Evolutionary conservation across 1,284 basidiomycete species (phyloP).

Genomic region (Rhodofomes roseus): DNA sequence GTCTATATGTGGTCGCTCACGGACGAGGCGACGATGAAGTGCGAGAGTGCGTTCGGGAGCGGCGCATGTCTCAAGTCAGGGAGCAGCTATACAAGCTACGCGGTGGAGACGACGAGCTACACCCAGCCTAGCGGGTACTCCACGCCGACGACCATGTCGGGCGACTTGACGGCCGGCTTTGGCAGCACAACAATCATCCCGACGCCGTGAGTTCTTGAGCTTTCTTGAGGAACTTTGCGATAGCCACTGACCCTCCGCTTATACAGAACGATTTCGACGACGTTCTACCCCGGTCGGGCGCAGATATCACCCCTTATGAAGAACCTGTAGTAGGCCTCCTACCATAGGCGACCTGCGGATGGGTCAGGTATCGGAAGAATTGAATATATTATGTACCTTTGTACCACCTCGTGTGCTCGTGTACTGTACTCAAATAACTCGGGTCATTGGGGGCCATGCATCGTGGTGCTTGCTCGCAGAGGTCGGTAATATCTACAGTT

Average conservation of each 20-base stretch:
- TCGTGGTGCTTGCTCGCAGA: too few relatives aligned
- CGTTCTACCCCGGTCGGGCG: slow-evolving; percentile 28
- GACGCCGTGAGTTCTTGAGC: slow-evolving; percentile 25
- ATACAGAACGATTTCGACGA: slow-evolving; percentile 29
- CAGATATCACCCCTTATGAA: slow-evolving; percentile 26
- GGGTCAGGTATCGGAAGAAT: too few relatives aligned
- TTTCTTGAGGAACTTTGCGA: background rate
- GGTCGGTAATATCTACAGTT: too few relatives aligned
- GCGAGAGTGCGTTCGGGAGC: slow-evolving; percentile 30
- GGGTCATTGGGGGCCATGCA: too few relatives aligned
- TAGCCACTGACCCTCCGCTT: background rate
- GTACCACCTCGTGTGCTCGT: too few relatives aligned
- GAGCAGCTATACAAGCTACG: slow-evolving; percentile 21
- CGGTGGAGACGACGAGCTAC: slow-evolving; percentile 19
- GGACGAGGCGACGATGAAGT: slow-evolving; percentile 27
- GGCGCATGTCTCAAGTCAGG: slow-evolving; percentile 28
- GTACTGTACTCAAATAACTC: too few relatives aligned
- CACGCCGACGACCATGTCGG: slow-evolving; percentile 26
- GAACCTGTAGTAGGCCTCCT: slow-evolving; percentile 11
- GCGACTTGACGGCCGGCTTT: slow-evolving; percentile 28
- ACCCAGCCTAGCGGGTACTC: slow-evolving; percentile 26
- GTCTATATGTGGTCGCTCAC: slow-evolving; percentile 32
- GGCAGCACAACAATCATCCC: slow-evolving; percentile 29
- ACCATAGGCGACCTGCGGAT: too few relatives aligned
- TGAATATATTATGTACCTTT: too few relatives aligned